phyloP scores from a whole-genome alignment of 257 asterid species.

The Solanum pinnatisectum region DNA sequence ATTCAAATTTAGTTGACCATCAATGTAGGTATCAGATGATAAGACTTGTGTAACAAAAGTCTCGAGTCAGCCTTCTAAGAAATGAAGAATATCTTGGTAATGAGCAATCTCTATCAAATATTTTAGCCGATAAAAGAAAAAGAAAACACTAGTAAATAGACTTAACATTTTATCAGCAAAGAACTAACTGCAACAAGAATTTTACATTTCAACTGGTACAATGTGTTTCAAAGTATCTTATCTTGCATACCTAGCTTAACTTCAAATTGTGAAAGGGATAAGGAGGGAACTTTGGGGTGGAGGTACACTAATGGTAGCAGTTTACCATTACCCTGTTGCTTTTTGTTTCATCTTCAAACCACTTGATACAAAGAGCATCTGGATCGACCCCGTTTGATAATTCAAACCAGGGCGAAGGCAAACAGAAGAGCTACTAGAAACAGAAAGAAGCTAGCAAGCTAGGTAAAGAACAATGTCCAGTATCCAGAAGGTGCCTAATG shows the following conservation, averaged over 20 bases:
- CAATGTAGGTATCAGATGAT: too few relatives aligned
- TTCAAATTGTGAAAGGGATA: neutral
- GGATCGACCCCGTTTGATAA: neutral
- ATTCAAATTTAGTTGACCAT: too few relatives aligned
- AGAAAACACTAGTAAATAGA: neutral
- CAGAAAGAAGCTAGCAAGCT: neutral
- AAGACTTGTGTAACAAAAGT: neutral
- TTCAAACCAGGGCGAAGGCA: neutral
- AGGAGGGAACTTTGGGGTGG: neutral
- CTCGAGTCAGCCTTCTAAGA: neutral
- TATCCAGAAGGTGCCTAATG: neutral
- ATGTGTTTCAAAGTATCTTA: neutral
- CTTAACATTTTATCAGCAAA: neutral
- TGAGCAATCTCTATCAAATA: neutral
- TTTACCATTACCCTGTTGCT: neutral
- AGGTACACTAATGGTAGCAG: neutral
- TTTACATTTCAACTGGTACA: neutral
- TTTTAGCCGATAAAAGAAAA: neutral
- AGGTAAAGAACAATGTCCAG: neutral
- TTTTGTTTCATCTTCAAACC: neutral
- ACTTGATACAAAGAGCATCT: neutral
- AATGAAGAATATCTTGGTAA: neutral
- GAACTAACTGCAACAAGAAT: neutral
- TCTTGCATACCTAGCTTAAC: neutral
- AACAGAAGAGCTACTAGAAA: neutral